phyloP scores from a whole-genome alignment of 352 stramenopile genomes.

The Pythium pectinolyticum region DNA sequence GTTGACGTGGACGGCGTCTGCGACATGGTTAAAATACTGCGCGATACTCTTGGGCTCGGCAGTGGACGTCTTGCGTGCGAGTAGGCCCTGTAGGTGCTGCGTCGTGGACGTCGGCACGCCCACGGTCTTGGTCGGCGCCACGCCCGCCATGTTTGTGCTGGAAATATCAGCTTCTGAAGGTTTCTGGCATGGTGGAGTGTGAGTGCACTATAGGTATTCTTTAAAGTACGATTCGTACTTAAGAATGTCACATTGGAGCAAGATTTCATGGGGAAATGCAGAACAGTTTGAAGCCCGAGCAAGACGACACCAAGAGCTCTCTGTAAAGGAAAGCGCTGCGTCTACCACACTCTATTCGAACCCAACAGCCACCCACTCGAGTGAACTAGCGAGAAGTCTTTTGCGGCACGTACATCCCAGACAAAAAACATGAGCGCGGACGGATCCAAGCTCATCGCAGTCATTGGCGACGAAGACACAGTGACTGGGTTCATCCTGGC shows the following conservation, averaged over 20 bases:
- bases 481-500: slow-evolving; percentile 98
- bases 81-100: slow-evolving; percentile 67
- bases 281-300: too few relatives aligned
- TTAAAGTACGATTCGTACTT: slow-evolving; percentile 17
- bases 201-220: not conserved
- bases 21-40: slow-evolving; percentile 76
- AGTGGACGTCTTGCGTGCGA: slow-evolving; percentile 47
- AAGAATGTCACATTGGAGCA: not conserved
- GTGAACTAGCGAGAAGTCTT: too few relatives aligned
- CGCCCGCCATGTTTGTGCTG: slow-evolving; percentile 9
- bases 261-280: not conserved
- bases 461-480: slow-evolving; percentile 95
- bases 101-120: slow-evolving; percentile 34
- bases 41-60: slow-evolving; percentile 57
- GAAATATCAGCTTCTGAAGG: slow-evolving; percentile 1
- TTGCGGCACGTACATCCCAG: too few relatives aligned
- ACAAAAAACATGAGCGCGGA: slow-evolving; percentile 58
- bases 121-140: slow-evolving; percentile 22
- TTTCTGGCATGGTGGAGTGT: not conserved
- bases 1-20: slow-evolving; percentile 55
- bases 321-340: too few relatives aligned
- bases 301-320: too few relatives aligned
- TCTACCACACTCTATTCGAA: too few relatives aligned
- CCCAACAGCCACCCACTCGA: too few relatives aligned
- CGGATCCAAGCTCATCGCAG: slow-evolving; percentile 81